These are phyloP conservation scores for Pezicula carpinea DNA, from an alignment of 2,329 filamentous ascomycete genomes.

Conservation along the genomic window DNA sequence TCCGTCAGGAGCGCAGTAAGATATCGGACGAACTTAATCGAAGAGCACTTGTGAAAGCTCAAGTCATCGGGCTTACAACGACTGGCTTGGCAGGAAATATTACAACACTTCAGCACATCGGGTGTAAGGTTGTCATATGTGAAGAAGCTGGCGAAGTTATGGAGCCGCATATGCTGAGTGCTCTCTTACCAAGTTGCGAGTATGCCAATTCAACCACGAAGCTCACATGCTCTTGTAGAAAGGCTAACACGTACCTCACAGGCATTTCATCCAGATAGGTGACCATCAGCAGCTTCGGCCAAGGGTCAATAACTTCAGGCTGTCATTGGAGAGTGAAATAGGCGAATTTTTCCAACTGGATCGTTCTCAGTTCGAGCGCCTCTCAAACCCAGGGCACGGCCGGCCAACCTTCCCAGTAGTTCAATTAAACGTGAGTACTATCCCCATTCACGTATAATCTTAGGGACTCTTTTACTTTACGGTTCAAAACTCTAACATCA, in stretches of 20 bases:
- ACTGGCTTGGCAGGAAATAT: constrained; percentile 44
- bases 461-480: too few species aligned
- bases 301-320: constrained; percentile 18
- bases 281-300: constrained; percentile 40
- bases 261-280: constrained; percentile 37
- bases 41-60: constrained; percentile 11
- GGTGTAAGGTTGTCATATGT: constrained; percentile 28
- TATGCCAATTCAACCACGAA: too few species aligned
- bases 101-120: constrained; percentile 17
- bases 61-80: constrained; percentile 51
- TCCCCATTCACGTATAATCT: too few species aligned
- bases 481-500: too few species aligned
- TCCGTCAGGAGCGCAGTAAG: background rate
- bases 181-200: constrained; percentile 30
- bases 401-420: constrained; percentile 17
- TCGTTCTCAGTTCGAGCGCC: constrained; percentile 23
- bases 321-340: constrained; percentile 25
- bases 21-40: constrained; percentile 13
- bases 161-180: constrained; percentile 36
- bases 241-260: too few species aligned
- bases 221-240: too few species aligned
- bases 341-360: constrained; percentile 21
- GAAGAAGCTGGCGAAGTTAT: constrained; percentile 40
- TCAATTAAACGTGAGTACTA: constrained; percentile 15
- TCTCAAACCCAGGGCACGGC: constrained; percentile 13